Evolutionary conservation across 1,139 yeast genomes (phyloP), one percentile per base, ranked within the genome.

Genomic region (Nadsonia commutata): DNA sequence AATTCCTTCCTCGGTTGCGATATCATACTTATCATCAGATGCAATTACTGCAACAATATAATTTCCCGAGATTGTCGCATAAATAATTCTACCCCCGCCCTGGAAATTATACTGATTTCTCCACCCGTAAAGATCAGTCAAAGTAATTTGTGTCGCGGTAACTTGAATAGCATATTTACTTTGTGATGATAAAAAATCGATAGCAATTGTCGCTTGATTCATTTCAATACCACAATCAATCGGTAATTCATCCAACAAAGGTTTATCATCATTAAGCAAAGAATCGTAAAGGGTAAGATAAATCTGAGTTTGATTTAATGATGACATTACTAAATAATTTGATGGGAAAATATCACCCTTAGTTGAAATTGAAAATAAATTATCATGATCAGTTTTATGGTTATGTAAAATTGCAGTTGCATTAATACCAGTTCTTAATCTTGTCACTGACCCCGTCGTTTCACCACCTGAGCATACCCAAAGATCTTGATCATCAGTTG

Each of bases 381-480:
- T 39, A 0, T 56, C 56, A 5, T 47, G 49, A 20, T 51, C 46
- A 42, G 56, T 42, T 13, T 48, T 41, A 3, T 45, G 42, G 17
- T 56, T 60, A 33, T 45, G 47, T 6, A 55, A 38, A 11, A 50
- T 46, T 36, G 66, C 56, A 3, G 53, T 46, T 1, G 67, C 67
- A 4, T 51, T 39, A 41, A 67, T 59, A 0, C 78, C 78, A 31
- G 53, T 43, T 41, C 67, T 58, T 4, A 74, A 51, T 16, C 66
- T 69, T 2, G 67, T 60, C 2, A 74, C 45, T 23, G 64, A 63
- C 2, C 71, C 57, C 41, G 66, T 54, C 39, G 63, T 63, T 0
- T 67, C 68, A 2, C 54, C 48, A 0, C 77, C 77, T 4, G 73
- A 63, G 3, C 72, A 57, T 2, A 70, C 63, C 74, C 75, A 74